Base-by-base conservation (phyloP, 2,329 filamentous ascomycete species). In the Exophiala aquamarina region DNA sequence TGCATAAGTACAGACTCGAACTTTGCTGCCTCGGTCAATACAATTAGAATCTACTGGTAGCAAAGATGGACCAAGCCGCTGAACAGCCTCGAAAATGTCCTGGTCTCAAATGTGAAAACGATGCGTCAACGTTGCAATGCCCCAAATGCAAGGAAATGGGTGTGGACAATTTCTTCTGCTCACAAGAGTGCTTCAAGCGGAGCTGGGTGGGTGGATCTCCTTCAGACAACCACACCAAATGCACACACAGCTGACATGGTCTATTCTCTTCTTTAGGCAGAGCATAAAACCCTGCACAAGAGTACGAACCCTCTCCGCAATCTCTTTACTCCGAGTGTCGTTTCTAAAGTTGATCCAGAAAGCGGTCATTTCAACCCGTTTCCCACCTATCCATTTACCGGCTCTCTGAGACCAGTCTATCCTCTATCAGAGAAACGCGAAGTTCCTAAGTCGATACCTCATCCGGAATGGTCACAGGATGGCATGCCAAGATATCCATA, bases 131-230 rank as follows among this genome's bases (percentile, higher is more conserved):
- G 44, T 74, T 98, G 37, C 91, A 97, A 69, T 98, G 93, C 70
- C 93, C 93, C 44, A 97, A 89, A 40, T 98, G 93, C 67, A 78
- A 96, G 63, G 96, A 95, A 72, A 75, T 91, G 35, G 88, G 86
- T 44, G 85, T 91, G 65, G 89, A 93, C 63, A 95, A 89, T 73
- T 96, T 84, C 72, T 98, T 97, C 74, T 98, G 93, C 75, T 90
- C 90, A 20, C 93, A 98, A 70, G 93, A 97, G 61, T 98, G 93
- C 76, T 98, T 98, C 74, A 97, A 96, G 78, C 86, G 84, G 70
- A 98, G 90, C 76, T 98, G 93, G 93, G 93, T 97, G 83, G 61
- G 81, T 60, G 59, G 54, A 60, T 60, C 61, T 47, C 57, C 56
- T 6, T 26, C 6, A 26, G 23, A 26, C 11, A 6, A 6, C 23